These are phyloP conservation scores for Blastobotrys peoriensis DNA, from an alignment of 805 yeast species.

Conservation along the genomic window DNA sequence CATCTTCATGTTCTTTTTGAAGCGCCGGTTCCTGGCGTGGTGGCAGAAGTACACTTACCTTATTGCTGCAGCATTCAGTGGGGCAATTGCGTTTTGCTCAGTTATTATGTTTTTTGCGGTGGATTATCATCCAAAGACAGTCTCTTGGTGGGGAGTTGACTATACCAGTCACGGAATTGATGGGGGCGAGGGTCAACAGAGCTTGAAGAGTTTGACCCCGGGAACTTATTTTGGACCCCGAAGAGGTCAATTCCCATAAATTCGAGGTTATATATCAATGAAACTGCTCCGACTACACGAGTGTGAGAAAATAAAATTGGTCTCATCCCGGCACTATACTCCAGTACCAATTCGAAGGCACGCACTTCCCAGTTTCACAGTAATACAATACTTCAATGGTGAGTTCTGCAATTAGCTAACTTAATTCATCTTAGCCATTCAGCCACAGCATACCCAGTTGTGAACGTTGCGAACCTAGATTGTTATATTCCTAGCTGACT, in stretches of 20 bases:
- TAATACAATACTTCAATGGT: no score
- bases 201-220: neutral
- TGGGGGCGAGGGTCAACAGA: neutral
- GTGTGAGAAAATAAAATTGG: no score
- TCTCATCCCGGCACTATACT: no score
- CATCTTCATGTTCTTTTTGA: slow-evolving; percentile 41
- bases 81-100: slow-evolving; percentile 46
- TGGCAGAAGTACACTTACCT: slow-evolving; percentile 51
- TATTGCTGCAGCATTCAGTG: slow-evolving; percentile 42
- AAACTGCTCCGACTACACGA: no score
- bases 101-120: slow-evolving; percentile 40
- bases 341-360: no score
- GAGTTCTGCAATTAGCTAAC: no score
- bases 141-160: slow-evolving; percentile 44
- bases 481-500: no score
- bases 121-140: slow-evolving; percentile 35
- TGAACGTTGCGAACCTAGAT: no score
- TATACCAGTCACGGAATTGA: neutral
- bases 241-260: neutral
- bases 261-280: no score
- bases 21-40: slow-evolving; percentile 40
- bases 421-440: no score
- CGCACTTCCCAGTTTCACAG: no score
- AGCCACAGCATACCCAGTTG: no score
- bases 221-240: neutral